Base-by-base conservation (phyloP, 2,329 filamentous ascomycete genomes). In the Coniochaeta hoffmannii region DNA sequence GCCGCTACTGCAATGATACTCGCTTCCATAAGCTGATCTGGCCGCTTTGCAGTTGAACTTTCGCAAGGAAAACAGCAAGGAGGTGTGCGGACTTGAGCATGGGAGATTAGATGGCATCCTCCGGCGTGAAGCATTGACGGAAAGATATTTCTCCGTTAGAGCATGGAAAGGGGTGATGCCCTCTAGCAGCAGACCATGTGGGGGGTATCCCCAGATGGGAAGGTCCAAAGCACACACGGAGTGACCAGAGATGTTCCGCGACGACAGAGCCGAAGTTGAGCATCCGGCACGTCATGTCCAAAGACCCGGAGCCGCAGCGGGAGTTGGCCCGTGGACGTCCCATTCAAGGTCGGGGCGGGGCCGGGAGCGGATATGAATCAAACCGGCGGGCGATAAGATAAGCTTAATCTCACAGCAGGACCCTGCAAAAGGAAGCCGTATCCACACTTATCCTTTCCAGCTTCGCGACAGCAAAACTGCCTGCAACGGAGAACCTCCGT, bases 111-210 rank as follows among this genome's bases (percentile, higher is more conserved):
- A 34, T 2, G 11, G n/a, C 19, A 24, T 12, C 49, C 32, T 12
- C 14, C 11, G 32, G 49, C 11, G 14, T 12, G 4, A 34, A 50
- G 30, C 19, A 31, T 50, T 31, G 49, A 50, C 31, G 49, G 49
- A 50, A 50, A 50, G 49, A 50, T 50, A 50, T 50, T 50, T 50
- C 49, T 50, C 49, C 49, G 49, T 46, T 15, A 7, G 26, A 22
- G 19, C 22, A 46, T 46, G 41, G 41, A 46, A 46, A 14, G 3
- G 41, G 41, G 12, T 46, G 41, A 46, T 9, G 12, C 6, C 19
- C 41, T 12, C 41, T 41, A 24, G 24, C 5, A 46, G 4, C 35
- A 14, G 9, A 28, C 41, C 41, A 46, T 28, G 11, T 28, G 22
- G 12, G 26, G 2, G 14, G 4, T 5, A 6, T 22, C 3, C 22